These are phyloP conservation scores for Pulveroboletus sp. DNA, from an alignment of 768 basidiomycete species.

Conservation along the genomic window DNA sequence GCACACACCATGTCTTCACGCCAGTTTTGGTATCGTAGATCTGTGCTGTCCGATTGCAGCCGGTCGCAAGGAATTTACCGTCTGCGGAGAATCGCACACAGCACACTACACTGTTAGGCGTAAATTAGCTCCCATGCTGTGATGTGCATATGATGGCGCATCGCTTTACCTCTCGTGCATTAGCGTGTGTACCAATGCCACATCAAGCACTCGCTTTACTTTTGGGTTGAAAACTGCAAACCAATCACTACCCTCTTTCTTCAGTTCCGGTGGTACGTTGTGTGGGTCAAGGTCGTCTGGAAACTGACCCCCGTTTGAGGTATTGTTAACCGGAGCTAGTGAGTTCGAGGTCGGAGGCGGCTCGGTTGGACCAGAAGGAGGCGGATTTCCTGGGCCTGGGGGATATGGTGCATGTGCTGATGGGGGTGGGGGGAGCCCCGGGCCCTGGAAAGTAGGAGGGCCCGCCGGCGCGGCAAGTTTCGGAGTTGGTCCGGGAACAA, in stretches of 20 bases:
- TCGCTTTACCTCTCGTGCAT: conserved; percentile 76
- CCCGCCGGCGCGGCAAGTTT: conserved; percentile 32
- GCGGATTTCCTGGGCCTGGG: conserved; percentile 32
- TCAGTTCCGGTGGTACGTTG: conserved; percentile 31
- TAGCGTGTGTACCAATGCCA: conserved; percentile 78
- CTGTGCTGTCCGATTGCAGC: conserved; percentile 93
- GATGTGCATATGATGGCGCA: not conserved
- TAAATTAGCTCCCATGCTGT: conserved; percentile 6
- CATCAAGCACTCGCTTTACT: conserved; percentile 74
- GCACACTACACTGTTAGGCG: conserved; percentile 60
- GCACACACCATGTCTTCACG: conserved; percentile 69
- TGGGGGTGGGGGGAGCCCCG: conserved; percentile 35
- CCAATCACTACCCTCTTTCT: conserved; percentile 81
- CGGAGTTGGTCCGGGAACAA: conserved; percentile 38
- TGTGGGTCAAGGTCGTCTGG: conserved; percentile 33
- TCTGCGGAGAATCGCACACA: conserved; percentile 95
- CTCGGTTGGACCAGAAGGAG: conserved; percentile 28
- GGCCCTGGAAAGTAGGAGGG: conserved; percentile 34
- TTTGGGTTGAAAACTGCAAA: conserved; percentile 84
- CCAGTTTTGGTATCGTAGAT: conserved; percentile 93
- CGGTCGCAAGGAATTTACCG: conserved; percentile 89
- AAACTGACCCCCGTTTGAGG: conserved; percentile 32
- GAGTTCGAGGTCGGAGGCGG: conserved; percentile 22
- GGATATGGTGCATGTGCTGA: conserved; percentile 30
- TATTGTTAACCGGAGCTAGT: conserved; percentile 24